phyloP scores from a whole-genome alignment of 1,284 basidiomycete species.

The Gomphus sp. region DNA sequence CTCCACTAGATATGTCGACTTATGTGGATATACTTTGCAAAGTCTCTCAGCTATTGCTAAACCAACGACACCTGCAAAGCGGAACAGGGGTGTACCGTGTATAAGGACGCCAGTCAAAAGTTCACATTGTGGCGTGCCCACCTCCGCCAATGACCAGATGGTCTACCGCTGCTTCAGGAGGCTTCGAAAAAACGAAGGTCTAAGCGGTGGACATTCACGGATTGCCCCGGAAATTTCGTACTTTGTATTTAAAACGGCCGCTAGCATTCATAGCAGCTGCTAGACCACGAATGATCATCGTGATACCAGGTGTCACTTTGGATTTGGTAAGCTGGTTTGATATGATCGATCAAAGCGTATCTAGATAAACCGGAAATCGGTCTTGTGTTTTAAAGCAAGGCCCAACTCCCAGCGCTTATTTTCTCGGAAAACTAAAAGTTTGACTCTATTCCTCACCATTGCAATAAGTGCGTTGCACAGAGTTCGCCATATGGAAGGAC shows the following conservation, averaged over 20 bases:
- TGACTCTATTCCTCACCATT: conserved; percentile 53
- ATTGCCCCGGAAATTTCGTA: conserved; percentile 16
- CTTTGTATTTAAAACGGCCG: conserved; percentile 57
- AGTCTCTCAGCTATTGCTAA: conserved; percentile 79
- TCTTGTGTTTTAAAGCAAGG: too few relatives aligned
- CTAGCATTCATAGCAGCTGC: conserved; percentile 51
- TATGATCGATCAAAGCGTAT: too few relatives aligned
- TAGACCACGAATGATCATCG: conserved; percentile 36
- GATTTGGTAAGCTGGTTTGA: too few relatives aligned
- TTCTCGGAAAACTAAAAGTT: too few relatives aligned
- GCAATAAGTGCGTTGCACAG: conserved; percentile 58
- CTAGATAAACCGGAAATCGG: too few relatives aligned
- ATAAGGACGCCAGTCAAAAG: not conserved
- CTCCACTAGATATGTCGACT: conserved; percentile 82
- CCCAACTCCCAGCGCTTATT: too few relatives aligned
- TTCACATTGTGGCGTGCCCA: conserved; percentile 18
- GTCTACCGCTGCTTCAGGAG: conserved; percentile 74
- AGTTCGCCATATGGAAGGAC: conserved; percentile 84
- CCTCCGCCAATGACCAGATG: conserved; percentile 91
- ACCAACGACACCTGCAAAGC: conserved; percentile 66
- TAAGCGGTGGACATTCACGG: not conserved
- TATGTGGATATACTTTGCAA: conserved; percentile 51
- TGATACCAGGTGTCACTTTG: not conserved
- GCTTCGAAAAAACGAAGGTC: conserved; percentile 23
- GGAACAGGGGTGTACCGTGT: not conserved